Evolutionary conservation across 208 protist genomes (phyloP).

Genomic region (Lotmaria passim): DNA sequence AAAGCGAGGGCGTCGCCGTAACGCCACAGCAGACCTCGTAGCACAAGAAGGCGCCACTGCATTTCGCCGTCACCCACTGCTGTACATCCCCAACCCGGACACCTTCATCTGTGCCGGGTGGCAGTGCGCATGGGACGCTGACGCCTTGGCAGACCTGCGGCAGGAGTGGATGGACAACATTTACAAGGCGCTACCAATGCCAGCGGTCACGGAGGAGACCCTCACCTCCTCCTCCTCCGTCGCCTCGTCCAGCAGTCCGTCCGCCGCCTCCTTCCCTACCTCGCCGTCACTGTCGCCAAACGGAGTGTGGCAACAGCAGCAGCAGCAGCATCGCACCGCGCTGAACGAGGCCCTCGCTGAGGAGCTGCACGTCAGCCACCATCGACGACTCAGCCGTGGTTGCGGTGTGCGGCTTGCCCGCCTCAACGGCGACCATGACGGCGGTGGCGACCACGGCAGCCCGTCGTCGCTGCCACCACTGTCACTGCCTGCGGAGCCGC

Average conservation of each 20-base stretch:
- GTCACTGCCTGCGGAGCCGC: constrained; percentile 4
- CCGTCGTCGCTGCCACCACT: constrained; percentile 11
- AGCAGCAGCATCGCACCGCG: constrained; percentile 23
- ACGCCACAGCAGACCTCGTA: background rate
- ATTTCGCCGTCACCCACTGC: background rate
- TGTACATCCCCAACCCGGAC: constrained; percentile 75
- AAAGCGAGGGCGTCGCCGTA: background rate
- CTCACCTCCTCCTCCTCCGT: constrained; percentile 5
- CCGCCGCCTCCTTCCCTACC: constrained; percentile 7
- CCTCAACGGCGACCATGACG: constrained; percentile 2
- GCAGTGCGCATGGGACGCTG: constrained; percentile 55
- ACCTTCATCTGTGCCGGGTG: constrained; percentile 67
- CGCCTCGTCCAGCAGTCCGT: constrained; percentile 8
- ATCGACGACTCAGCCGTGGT: constrained; percentile 28
- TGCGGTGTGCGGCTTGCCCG: constrained; percentile 3
- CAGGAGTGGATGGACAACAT: constrained; percentile 50
- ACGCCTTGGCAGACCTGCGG: constrained; percentile 63
- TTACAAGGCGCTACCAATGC: constrained; percentile 33
- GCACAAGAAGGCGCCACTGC: background rate
- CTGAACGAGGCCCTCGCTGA: constrained; percentile 62
- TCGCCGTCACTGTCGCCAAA: background rate
- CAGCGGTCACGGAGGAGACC: constrained; percentile 6
- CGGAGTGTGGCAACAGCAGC: no score
- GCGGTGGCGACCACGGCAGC: constrained; percentile 1
- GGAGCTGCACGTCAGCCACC: constrained; percentile 59